These are phyloP conservation scores for Agrostemma githago DNA, from an alignment of 148 eudicot genomes.

Conservation along the genomic window DNA sequence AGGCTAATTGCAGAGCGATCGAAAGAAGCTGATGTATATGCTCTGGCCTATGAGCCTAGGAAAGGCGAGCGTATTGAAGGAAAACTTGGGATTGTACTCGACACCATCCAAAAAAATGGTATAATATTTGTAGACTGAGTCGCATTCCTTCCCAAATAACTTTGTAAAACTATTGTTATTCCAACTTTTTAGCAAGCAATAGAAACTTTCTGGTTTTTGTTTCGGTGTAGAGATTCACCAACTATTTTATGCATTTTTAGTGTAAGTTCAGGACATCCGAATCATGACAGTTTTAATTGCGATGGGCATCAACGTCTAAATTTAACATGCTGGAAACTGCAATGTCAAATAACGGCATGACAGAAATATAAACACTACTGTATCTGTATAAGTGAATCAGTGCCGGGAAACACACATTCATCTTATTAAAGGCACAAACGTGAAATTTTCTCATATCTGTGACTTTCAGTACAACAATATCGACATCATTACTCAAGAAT, in stretches of 20 bases:
- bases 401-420: neutral
- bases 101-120: constrained; percentile 78
- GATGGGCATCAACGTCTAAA: neutral
- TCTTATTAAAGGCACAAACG: neutral
- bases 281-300: neutral
- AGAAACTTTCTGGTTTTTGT: too few species aligned
- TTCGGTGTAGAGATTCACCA: too few species aligned
- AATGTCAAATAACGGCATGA: neutral
- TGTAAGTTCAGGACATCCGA: too few species aligned
- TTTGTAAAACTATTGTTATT: neutral
- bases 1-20: constrained; percentile 82
- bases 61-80: constrained; percentile 73
- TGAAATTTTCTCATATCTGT: neutral
- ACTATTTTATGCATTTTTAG: too few species aligned
- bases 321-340: neutral
- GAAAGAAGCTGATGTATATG: constrained; percentile 82
- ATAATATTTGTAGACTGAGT: constrained; percentile 52
- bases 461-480: neutral
- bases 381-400: neutral
- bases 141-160: neutral
- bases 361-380: neutral
- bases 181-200: neutral
- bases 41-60: constrained; percentile 62
- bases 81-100: constrained; percentile 63
- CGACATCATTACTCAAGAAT: neutral